Evolutionary conservation across 2,329 filamentous ascomycete genomes (phyloP), one percentile per base, ranked within the genome.

Genomic region (Chrysosporium queenslandicum): DNA sequence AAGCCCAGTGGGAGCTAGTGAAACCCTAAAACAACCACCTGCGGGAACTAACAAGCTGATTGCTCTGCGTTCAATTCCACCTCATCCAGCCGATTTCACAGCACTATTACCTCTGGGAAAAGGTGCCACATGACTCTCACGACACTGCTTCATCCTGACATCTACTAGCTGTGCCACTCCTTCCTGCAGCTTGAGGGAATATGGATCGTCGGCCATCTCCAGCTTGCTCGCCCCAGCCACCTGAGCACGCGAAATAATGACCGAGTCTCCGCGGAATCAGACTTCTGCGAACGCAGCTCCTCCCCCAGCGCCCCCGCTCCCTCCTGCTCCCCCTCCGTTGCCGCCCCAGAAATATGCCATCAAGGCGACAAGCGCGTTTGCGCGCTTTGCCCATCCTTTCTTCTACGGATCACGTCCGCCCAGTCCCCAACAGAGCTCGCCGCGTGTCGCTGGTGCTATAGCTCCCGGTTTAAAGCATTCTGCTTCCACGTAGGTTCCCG

Each of bases 381-480:
- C 76, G 58, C 71, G 76, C 58, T 73, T 79, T 57, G 74, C 75
- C 46, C 76, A 78, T 61, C 74, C 75, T 18, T 76, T 78, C 63
- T 71, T 75, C 53, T 76, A 75, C 52, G 75, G 71, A 58, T 77
- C 75, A 56, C 70, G 76, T 43, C 75, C 76, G 30, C 71, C 77
- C 40, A 79, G 74, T 62, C 72, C 74, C 54, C 73, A 76, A 60
- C 68, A 69, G 48, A 64, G 62, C 59, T 68, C 67, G 55, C 66
- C 61, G 53, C 57, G 50, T 20, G 42, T 60, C 53, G 61, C 64
- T 36, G 46, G 56, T 42, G 53, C 59, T 49, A 59, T 61, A 60
- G 58, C 60, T 50, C 57, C 62, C 55, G 65, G 65, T 45, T 60
- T 63, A 54, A 62, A 64, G 56, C 65, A 64, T 58, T 65, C 68